Conservation (phyloP, 2,329 filamentous ascomycete genomes). For the Xylaria sp. region DNA sequence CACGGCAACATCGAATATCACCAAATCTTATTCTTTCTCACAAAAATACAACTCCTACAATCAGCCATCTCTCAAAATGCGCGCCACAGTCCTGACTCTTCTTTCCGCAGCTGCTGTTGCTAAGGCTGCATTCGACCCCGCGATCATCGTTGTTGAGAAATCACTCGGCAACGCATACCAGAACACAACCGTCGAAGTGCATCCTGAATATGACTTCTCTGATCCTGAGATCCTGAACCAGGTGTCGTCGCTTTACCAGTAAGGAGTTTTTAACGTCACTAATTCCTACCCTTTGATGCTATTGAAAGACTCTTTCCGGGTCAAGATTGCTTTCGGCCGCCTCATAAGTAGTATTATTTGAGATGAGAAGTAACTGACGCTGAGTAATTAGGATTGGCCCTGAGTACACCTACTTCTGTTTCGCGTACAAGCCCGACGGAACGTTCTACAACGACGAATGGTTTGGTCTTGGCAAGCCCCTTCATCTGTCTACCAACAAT, state of each 20-base stretch:
- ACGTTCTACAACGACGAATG: constrained; percentile 25
- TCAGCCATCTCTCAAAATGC: constrained; percentile 21
- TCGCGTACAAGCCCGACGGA: constrained; percentile 28
- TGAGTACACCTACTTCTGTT: constrained; percentile 31
- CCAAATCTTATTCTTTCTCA: not conserved
- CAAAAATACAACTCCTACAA: not conserved
- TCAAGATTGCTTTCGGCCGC: not conserved
- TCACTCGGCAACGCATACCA: constrained; percentile 25
- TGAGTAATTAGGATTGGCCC: constrained; percentile 8
- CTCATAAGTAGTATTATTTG: not conserved
- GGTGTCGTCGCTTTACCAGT: constrained; percentile 29
- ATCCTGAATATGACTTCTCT: constrained; percentile 8
- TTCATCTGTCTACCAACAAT: constrained; percentile 30
- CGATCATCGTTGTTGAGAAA: constrained; percentile 28
- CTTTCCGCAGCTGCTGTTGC: constrained; percentile 23
- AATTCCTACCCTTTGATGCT: not conserved
- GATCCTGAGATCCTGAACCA: constrained; percentile 23
- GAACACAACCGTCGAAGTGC: constrained; percentile 26
- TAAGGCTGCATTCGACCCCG: not conserved
- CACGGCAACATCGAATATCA: not conserved
- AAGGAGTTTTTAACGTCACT: not conserved
- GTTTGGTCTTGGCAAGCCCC: constrained; percentile 28
- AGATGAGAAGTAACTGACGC: not conserved
- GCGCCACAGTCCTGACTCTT: constrained; percentile 21
- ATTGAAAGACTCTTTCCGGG: not conserved